Evolutionary conservation across 1,139 yeast genomes (phyloP), one percentile per base, ranked within the genome.

Genomic region (Magnusiomyces paraingens): DNA sequence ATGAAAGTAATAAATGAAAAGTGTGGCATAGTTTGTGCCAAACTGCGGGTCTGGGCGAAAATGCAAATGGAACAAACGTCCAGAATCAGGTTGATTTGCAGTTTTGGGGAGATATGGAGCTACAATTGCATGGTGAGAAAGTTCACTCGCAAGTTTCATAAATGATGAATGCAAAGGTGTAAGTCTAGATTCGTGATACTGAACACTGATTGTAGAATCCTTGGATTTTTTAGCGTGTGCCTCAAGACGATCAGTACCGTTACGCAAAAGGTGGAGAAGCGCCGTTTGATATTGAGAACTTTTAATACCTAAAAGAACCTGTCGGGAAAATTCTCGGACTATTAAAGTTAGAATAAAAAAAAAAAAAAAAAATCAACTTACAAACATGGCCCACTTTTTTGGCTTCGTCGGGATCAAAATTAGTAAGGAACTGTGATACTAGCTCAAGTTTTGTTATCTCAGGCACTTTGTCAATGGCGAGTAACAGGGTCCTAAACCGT

Each of bases 1-100:
- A 50, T 58, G 62, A 53, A 57, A 63, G 54, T 66, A 65, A 55
- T 58, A 67, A 17, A 47, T 35, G 14, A 55, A 57, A 14, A 56
- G 20, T 1, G 54, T 55, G 39, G 53, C 35, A 45, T 38, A 41
- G 29, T 44, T 49, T 22, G 55, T 52, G 21, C 54, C 55, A 26
- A 52, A 49, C 15, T 32, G 17, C 4, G 35, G 29, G 43, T 55
- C 56, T 26, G 57, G 53, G 3, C 43, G 36, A 15, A 48, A 43
- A 40, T 49, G 54, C 44, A 49, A 26, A 10, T 35, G 47, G 29
- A 47, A 39, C 17, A 54, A n/a, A 1, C 49, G 20, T n/a, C 36
- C 17, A 5, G 42, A 43, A 15, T 55, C 57, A 11, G 51, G 22
- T n/a, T 17, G 47, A n/a, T n/a, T 4, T 36, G n/a, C 17, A 20